These are phyloP conservation scores for Boletus patriciae DNA, from an alignment of 768 basidiomycete species.

Conservation along the genomic window DNA sequence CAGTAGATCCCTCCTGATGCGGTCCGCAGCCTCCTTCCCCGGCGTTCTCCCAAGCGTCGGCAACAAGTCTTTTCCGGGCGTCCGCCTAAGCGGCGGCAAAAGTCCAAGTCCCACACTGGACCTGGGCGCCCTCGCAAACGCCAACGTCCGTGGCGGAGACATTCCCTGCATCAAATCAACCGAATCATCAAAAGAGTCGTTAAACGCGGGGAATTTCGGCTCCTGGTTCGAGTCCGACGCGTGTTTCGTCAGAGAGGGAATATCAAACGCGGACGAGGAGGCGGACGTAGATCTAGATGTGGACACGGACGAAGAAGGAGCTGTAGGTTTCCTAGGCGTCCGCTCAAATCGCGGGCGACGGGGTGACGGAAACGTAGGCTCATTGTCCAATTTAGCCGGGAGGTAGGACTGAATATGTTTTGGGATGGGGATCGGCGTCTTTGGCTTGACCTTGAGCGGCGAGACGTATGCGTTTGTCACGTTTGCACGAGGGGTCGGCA, in stretches of 20 bases:
- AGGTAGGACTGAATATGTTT: constrained; percentile 63
- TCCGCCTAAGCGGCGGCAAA: constrained; percentile 48
- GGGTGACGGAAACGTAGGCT: constrained; percentile 48
- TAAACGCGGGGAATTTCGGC: constrained; percentile 34
- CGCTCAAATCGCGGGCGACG: constrained; percentile 31
- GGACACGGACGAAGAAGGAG: constrained; percentile 18
- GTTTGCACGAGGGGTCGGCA: constrained; percentile 40
- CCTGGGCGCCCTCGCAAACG: constrained; percentile 45
- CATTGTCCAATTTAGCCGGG: constrained; percentile 63
- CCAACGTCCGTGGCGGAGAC: constrained; percentile 56
- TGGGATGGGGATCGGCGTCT: constrained; percentile 53
- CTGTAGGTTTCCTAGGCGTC: constrained; percentile 29
- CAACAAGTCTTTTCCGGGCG: constrained; percentile 58
- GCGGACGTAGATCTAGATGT: constrained; percentile 22
- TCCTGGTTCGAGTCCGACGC: constrained; percentile 44
- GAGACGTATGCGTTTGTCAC: constrained; percentile 38
- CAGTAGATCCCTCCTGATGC: constrained; percentile 66
- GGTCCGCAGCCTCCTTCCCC: constrained; percentile 64
- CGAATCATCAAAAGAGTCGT: constrained; percentile 40
- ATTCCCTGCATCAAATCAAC: constrained; percentile 43
- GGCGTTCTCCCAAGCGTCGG: constrained; percentile 63
- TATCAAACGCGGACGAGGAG: constrained; percentile 41
- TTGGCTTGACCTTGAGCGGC: constrained; percentile 55
- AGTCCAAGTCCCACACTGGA: constrained; percentile 34
- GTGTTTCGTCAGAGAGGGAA: constrained; percentile 48